phyloP scores from a whole-genome alignment of 1,139 yeast genomes.

The Geotrichum aggregatum region DNA sequence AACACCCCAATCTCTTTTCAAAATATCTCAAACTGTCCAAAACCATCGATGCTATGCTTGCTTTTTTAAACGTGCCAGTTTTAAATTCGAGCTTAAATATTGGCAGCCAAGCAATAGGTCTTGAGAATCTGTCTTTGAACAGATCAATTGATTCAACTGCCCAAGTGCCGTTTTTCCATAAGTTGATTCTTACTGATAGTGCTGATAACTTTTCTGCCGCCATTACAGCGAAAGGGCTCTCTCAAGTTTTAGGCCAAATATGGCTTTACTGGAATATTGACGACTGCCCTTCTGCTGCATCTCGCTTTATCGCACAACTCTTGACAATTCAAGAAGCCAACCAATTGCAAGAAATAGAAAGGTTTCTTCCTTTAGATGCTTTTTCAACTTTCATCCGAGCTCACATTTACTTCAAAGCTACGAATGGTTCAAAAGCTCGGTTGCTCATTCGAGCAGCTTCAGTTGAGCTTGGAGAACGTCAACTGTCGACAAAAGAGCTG shows the following conservation, averaged over 20 bases:
- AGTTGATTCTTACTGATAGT: neutral
- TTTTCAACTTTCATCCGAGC: slow-evolving; percentile 30
- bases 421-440: slow-evolving; percentile 25
- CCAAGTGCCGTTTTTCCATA: slow-evolving; percentile 1
- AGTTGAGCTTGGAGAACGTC: slow-evolving; percentile 21
- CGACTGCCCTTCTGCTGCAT: neutral
- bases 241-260: neutral
- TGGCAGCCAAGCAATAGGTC: neutral
- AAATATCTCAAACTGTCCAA: slow-evolving; percentile 23
- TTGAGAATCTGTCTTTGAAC: neutral
- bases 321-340: neutral
- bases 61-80: neutral
- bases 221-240: neutral
- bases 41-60: slow-evolving; percentile 23
- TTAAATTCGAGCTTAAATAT: neutral
- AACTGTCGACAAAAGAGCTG: slow-evolving; percentile 15
- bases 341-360: slow-evolving; percentile 16
- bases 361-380: slow-evolving; percentile 25
- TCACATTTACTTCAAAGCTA: slow-evolving; percentile 21
- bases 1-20: slow-evolving; percentile 24
- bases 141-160: neutral
- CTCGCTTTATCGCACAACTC: slow-evolving; percentile 8
- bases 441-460: slow-evolving; percentile 23
- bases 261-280: slow-evolving; percentile 7
- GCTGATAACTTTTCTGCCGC: neutral